Conservation (phyloP, 345 rosid genomes). For the Carallia brachiata region DNA sequence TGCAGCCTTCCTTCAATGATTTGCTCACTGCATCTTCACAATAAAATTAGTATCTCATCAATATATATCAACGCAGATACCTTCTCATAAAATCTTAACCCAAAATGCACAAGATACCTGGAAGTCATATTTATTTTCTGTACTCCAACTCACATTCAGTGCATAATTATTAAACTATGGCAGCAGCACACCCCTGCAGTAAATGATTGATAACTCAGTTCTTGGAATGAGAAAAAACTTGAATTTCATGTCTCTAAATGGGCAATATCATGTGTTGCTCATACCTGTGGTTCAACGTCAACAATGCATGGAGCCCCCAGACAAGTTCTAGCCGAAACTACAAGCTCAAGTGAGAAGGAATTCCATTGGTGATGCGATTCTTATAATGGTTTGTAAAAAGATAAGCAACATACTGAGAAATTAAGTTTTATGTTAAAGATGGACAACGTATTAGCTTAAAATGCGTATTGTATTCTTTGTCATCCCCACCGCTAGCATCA, state of each 20-base stretch:
- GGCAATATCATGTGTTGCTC: neutral
- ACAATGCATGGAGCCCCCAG: conserved; percentile 68
- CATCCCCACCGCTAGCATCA: conserved; percentile 54
- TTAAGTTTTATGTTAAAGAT: neutral
- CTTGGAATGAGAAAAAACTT: neutral
- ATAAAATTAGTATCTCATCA: conserved; percentile 5
- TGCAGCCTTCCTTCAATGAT: conserved; percentile 54
- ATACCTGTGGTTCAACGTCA: conserved; percentile 75
- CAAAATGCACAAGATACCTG: conserved; percentile 50
- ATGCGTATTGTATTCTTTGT: no score
- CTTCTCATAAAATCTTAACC: conserved; percentile 13
- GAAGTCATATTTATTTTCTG: conserved; percentile 68
- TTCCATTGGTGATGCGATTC: conserved; percentile 88
- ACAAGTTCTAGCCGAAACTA: conserved; percentile 47
- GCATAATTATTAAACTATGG: conserved; percentile 62
- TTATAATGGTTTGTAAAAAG: conserved; percentile 68
- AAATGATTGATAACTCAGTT: conserved; percentile 12
- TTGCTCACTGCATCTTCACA: conserved; percentile 79
- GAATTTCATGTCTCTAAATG: conserved; percentile 3
- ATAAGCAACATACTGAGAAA: conserved; percentile 27
- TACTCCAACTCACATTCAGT: conserved; percentile 80
- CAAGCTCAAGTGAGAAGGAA: conserved; percentile 88
- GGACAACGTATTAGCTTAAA: no score
- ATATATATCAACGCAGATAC: conserved; percentile 10
- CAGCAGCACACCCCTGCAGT: conserved; percentile 80